phyloP scores from a whole-genome alignment of 177 flowering plant species.

The Vitis hybrid region DNA sequence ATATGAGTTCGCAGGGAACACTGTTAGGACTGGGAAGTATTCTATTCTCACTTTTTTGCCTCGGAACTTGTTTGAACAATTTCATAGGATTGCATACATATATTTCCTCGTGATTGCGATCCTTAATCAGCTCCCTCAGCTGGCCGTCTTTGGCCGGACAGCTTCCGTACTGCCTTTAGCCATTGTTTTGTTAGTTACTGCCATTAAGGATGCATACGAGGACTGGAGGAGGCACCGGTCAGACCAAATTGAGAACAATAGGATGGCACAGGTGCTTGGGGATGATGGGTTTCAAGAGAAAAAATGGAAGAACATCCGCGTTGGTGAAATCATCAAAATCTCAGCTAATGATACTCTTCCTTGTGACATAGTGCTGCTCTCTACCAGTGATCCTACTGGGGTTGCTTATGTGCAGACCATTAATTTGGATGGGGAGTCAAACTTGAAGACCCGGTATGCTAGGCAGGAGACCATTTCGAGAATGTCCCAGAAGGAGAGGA shows the following conservation, averaged over 20 bases:
- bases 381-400: slow-evolving; percentile 93
- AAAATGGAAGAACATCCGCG: slow-evolving; percentile 80
- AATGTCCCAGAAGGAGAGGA: slow-evolving; percentile 51
- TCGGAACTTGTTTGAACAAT: slow-evolving; percentile 90
- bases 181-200: slow-evolving; percentile 79
- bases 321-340: slow-evolving; percentile 80
- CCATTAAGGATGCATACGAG: slow-evolving; percentile 94
- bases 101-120: slow-evolving; percentile 91
- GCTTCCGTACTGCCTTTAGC: slow-evolving; percentile 86
- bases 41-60: slow-evolving; percentile 83
- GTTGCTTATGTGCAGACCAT: slow-evolving; percentile 95
- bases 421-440: slow-evolving; percentile 96
- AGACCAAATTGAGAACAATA: slow-evolving; percentile 83
- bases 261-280: slow-evolving; percentile 55
- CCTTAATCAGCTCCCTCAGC: slow-evolving; percentile 93
- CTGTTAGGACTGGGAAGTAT: slow-evolving; percentile 68
- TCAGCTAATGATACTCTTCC: slow-evolving; percentile 76
- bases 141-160: slow-evolving; percentile 89
- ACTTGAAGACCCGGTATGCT: slow-evolving; percentile 94
- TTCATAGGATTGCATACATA: slow-evolving; percentile 92
- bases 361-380: slow-evolving; percentile 89
- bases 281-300: slow-evolving; percentile 57
- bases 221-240: slow-evolving; percentile 89
- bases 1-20: slow-evolving; percentile 71
- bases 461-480: slow-evolving; percentile 83